Conservation (phyloP, 2,329 filamentous ascomycete genomes). For the Mollisiaceae sp. region DNA sequence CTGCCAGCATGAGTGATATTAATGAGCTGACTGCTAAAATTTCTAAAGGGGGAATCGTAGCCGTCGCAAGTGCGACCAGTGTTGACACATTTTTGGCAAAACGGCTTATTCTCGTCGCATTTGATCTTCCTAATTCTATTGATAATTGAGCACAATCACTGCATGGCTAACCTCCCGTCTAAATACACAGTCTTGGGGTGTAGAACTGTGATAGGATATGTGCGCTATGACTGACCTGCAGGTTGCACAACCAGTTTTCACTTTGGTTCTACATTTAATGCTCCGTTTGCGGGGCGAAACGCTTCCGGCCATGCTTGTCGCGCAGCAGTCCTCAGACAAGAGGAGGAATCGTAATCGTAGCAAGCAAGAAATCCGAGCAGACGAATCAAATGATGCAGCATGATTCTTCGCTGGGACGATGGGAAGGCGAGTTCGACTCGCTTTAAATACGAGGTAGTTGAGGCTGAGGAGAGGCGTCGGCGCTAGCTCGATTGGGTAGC, state of each 20-base stretch:
- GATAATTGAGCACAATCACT: constrained; percentile 35
- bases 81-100: constrained; percentile 40
- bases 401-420: constrained; percentile 26
- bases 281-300: constrained; percentile 39
- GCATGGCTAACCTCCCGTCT: constrained; percentile 23
- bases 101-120: constrained; percentile 38
- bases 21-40: constrained; percentile 34
- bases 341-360: constrained; percentile 35
- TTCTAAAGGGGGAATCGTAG: constrained; percentile 48
- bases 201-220: constrained; percentile 28
- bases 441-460: constrained; percentile 24
- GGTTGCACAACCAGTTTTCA: constrained; percentile 50
- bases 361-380: constrained; percentile 36
- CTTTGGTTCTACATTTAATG: constrained; percentile 42
- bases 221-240: constrained; percentile 47
- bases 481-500: constrained; percentile 38
- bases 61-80: constrained; percentile 51
- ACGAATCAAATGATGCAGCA: constrained; percentile 36
- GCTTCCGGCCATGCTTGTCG: constrained; percentile 35
- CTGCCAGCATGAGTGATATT: constrained; percentile 29
- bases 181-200: constrained; percentile 27
- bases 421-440: constrained; percentile 25
- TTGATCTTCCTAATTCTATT: constrained; percentile 53
- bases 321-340: constrained; percentile 32
- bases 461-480: constrained; percentile 20